phyloP scores from a whole-genome alignment of 164 flowering plant genomes.

The Aristolochia californica region DNA sequence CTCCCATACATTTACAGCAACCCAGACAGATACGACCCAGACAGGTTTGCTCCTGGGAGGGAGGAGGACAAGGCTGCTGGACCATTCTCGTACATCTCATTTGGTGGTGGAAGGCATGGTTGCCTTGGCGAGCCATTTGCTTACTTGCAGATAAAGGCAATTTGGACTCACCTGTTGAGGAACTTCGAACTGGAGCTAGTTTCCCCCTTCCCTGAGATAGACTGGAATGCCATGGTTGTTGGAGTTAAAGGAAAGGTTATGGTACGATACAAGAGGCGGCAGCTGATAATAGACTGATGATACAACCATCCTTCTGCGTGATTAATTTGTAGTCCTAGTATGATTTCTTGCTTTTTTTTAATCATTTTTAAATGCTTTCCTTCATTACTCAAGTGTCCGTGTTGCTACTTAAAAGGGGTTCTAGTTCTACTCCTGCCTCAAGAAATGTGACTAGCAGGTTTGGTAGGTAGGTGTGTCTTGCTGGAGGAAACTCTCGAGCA shows the following conservation, averaged over 20 bases:
- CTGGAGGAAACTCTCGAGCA: too few relatives aligned
- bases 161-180: conserved; percentile 86
- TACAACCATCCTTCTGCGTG: too few relatives aligned
- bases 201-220: conserved; percentile 88
- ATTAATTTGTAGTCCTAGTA: too few relatives aligned
- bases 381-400: too few relatives aligned
- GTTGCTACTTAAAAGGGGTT: too few relatives aligned
- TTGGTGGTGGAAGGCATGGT: conserved; percentile 95
- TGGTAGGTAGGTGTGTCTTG: too few relatives aligned
- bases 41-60: conserved; percentile 70
- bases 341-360: too few relatives aligned
- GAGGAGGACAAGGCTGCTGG: conserved; percentile 95
- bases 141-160: conserved; percentile 86
- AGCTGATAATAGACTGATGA: conserved; percentile 23
- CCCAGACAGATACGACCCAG: conserved; percentile 81
- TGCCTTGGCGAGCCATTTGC: conserved; percentile 96
- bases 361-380: too few relatives aligned
- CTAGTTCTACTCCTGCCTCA: too few relatives aligned
- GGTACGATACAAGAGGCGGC: conserved; percentile 86
- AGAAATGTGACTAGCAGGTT: too few relatives aligned
- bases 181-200: conserved; percentile 76
- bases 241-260: conserved; percentile 92
- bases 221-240: conserved; percentile 99
- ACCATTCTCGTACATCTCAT: conserved; percentile 83
- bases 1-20: conserved; percentile 65